These are phyloP conservation scores for Canna indica DNA, from an alignment of 176 grass and related monocot genomes.

Conservation along the genomic window DNA sequence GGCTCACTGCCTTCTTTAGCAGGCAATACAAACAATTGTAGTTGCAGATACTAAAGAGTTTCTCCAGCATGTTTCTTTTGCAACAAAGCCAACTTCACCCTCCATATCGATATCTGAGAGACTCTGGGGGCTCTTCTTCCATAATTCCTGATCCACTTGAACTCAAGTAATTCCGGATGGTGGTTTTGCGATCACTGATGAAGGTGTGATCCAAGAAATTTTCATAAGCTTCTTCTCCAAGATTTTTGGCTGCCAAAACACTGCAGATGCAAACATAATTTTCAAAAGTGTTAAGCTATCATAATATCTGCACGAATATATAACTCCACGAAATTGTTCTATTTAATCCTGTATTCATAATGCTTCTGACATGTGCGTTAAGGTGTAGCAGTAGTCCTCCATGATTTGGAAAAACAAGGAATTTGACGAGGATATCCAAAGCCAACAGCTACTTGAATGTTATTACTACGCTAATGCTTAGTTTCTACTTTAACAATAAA, in stretches of 20 bases:
- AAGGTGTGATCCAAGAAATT: conserved; percentile 89
- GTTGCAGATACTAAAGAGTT: background rate
- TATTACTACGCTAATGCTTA: too few species aligned
- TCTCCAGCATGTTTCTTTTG: background rate
- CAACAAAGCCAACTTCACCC: conserved; percentile 23
- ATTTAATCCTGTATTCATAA: too few species aligned
- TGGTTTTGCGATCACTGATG: conserved; percentile 66
- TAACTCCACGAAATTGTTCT: background rate
- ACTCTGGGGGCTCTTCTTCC: conserved; percentile 81
- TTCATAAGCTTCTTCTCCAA: conserved; percentile 54
- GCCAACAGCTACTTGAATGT: too few species aligned
- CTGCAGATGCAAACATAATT: conserved; percentile 21
- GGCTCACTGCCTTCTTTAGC: too few species aligned
- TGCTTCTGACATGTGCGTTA: too few species aligned
- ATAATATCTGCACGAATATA: background rate
- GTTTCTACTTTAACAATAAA: too few species aligned
- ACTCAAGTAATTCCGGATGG: conserved; percentile 46
- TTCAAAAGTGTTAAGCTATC: background rate
- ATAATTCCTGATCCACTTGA: conserved; percentile 62
- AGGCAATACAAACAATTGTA: too few species aligned
- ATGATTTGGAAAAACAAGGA: too few species aligned
- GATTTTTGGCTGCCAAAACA: conserved; percentile 77
- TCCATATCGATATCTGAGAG: conserved; percentile 57
- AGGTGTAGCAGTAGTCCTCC: too few species aligned
- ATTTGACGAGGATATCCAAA: too few species aligned